Evolutionary conservation across 345 rosid genomes (phyloP).

Genomic region (Aethionema arabicum): DNA sequence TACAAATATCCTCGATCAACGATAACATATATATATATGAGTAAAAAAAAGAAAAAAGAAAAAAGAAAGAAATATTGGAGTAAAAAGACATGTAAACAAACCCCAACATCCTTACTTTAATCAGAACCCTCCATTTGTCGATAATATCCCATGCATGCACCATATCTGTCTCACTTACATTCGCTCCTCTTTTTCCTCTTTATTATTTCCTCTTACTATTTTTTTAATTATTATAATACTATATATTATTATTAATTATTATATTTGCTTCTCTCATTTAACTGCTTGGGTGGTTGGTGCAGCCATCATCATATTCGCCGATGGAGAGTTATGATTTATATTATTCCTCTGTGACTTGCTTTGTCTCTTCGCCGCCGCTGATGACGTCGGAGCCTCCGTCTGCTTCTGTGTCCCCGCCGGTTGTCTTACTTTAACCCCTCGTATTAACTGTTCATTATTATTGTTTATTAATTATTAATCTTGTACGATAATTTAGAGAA

Average conservation of each 20-base stretch:
- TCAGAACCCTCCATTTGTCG: slow-evolving; percentile 39
- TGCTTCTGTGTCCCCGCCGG: slow-evolving; percentile 53
- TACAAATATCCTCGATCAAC: slow-evolving; percentile 27
- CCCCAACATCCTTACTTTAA: slow-evolving; percentile 23
- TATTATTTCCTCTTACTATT: slow-evolving; percentile 13
- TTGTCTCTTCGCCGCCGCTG: slow-evolving; percentile 46
- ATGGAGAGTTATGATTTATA: slow-evolving; percentile 43
- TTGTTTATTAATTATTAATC: background rate
- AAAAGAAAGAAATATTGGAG: slow-evolving; percentile 13
- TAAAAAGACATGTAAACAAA: slow-evolving; percentile 11
- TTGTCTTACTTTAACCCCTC: slow-evolving; percentile 97
- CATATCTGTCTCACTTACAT: slow-evolving; percentile 39
- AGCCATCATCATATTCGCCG: slow-evolving; percentile 26
- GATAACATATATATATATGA: background rate
- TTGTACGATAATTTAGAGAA: background rate
- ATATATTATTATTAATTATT: background rate
- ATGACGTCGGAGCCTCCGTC: slow-evolving; percentile 39
- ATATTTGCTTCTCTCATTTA: background rate
- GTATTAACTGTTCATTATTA: slow-evolving; percentile 55
- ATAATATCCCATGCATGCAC: slow-evolving; percentile 44
- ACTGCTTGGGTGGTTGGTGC: slow-evolving; percentile 37
- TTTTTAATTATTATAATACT: slow-evolving; percentile 26
- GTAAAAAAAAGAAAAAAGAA: background rate
- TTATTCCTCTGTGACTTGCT: slow-evolving; percentile 68
- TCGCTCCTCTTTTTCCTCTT: slow-evolving; percentile 18